Percentiles rank a stretch among this genome's conserved stretches.
phyloP scores from a whole-genome alignment of 495 filamentous ascomycete genomes.

The Xylaria flabelliformis region DNA sequence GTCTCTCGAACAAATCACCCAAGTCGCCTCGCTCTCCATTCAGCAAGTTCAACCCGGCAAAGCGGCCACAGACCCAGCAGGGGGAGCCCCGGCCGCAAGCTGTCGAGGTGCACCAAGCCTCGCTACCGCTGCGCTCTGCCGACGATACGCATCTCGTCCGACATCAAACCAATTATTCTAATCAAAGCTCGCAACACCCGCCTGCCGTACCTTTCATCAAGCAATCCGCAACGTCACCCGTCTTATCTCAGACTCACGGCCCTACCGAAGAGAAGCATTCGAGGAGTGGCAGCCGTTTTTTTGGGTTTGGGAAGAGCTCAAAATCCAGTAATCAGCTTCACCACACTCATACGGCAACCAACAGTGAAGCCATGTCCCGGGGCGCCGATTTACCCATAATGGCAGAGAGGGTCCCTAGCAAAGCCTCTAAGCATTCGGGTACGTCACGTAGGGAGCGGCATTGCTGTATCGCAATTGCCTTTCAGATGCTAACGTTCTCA shows the following conservation, averaged over 20 bases:
- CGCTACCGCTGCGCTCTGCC: conserved; percentile 42
- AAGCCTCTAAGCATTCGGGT: conserved; percentile 56
- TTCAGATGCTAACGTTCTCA: conserved; percentile 22
- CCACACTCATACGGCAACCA: conserved; percentile 46
- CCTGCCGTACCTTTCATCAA: conserved; percentile 25
- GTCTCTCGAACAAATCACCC: conserved; percentile 51
- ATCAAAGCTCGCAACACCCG: conserved; percentile 32
- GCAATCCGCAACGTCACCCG: conserved; percentile 32
- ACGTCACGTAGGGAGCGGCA: conserved; percentile 33
- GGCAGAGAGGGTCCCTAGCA: conserved; percentile 44
- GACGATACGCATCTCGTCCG: conserved; percentile 43
- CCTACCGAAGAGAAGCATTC: conserved; percentile 36
- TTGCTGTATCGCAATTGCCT: conserved; percentile 32
- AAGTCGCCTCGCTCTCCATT: conserved; percentile 61
- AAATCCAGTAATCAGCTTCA: conserved; percentile 48
- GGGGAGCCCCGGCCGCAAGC: conserved; percentile 36
- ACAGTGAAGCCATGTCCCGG: conserved; percentile 52
- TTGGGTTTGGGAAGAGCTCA: conserved; percentile 52
- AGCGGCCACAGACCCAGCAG: conserved; percentile 34
- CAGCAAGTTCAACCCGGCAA: conserved; percentile 45
- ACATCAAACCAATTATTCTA: conserved; percentile 37
- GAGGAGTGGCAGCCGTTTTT: conserved; percentile 46
- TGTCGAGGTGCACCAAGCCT: conserved; percentile 40
- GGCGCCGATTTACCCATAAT: conserved; percentile 48
- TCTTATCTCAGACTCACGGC: conserved; percentile 26